These are phyloP conservation scores for Arxiozyma slooffiae DNA, from an alignment of 1,139 yeast species.

Conservation along the genomic window DNA sequence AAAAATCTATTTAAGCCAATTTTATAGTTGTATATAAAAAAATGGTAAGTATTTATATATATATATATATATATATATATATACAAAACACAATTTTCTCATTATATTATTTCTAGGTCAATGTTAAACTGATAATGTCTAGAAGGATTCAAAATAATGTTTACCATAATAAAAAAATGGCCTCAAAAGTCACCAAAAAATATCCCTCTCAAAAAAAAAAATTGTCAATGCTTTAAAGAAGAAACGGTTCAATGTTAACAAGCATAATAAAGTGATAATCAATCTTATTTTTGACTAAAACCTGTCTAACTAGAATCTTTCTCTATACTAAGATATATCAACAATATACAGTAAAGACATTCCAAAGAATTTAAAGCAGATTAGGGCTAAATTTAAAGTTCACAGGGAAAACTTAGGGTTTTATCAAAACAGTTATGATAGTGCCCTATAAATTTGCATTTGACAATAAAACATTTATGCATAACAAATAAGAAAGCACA, in stretches of 20 bases:
- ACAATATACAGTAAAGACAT: too few relatives aligned
- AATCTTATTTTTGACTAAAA: too few relatives aligned
- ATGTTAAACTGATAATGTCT: too few relatives aligned
- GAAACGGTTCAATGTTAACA: too few relatives aligned
- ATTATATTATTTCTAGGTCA: too few relatives aligned
- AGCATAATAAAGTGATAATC: not conserved
- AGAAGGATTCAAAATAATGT: not conserved
- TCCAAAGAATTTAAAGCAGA: not conserved
- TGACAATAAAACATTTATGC: not conserved
- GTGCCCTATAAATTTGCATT: not conserved
- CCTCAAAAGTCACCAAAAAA: too few relatives aligned
- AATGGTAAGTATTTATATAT: not conserved
- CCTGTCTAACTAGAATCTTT: not conserved
- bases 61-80: not conserved
- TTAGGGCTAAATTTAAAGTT: not conserved
- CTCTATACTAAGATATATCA: too few relatives aligned
- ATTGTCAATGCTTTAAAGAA: too few relatives aligned
- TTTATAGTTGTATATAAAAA: constrained; percentile 2
- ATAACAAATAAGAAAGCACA: too few relatives aligned
- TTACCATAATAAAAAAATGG: too few relatives aligned
- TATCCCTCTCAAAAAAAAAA: not conserved
- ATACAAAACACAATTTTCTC: not conserved
- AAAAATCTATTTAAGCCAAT: not conserved
- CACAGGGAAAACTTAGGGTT: not conserved
- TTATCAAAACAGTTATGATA: not conserved